Base-by-base conservation (phyloP, 768 basidiomycete species). In the Trametes punicea region DNA sequence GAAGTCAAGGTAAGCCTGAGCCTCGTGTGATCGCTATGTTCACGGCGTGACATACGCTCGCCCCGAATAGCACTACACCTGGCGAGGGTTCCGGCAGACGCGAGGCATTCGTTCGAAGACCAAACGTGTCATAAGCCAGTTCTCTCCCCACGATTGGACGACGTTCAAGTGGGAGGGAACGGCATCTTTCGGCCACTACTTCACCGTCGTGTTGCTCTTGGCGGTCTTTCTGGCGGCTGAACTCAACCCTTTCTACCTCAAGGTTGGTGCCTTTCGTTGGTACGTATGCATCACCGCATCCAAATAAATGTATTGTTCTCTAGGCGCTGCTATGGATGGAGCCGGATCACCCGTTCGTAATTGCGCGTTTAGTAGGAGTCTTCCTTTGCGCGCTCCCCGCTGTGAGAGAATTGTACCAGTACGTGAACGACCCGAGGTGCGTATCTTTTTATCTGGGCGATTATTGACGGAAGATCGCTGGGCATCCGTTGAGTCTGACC, bases 341-440 rank as follows among this genome's bases (percentile, higher is more conserved):
- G 66, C 92, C 91, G 31, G 86, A 90, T 69, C 91, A 93, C 69
- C 91, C 90, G 10, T 83, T 93, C 60, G 78, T 93, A 46, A 88
- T 92, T 56, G 73, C 82, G 27, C 73, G 80, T 30, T 79, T 93
- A 9, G 84, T 82, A 15, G 82, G 82, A 57, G 83, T 93, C 58
- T 93, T 93, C 67, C 74, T 93, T 2, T 93, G 90, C 64, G 91
- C 85, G n/a, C 74, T 93, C 29, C 91, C 91, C 10, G 91, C 92
- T 13, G 88, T 87, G 55, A 76, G 91, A 64, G 91, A 93, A 73
- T 71, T 92, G 25, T 90, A 82, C 68, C 88, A 90, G 67, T 93
- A 93, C 64, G 81, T 90, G 65, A 89, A 86, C 65, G 81, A 88
- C 69, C 87, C 88, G 63, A 81, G 87, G 90, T 92, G 71, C 56